These are phyloP conservation scores for Euphrasia arctica DNA, from an alignment of 305 asterid species.

Conservation along the genomic window DNA sequence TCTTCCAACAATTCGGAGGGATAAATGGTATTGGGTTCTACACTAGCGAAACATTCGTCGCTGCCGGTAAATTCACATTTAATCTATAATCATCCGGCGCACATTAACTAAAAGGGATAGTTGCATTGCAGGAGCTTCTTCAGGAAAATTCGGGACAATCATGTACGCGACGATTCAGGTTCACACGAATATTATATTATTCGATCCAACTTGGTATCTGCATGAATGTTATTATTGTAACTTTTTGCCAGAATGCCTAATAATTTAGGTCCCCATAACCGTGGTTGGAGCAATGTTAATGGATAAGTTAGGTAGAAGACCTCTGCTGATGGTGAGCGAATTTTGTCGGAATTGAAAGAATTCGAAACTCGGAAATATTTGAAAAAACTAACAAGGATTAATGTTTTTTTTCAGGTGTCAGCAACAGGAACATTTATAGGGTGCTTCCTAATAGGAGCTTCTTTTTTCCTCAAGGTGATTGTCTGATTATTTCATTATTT, in stretches of 20 bases:
- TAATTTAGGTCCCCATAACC: conserved; percentile 65
- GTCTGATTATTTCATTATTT: neutral
- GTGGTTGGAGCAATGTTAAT: conserved; percentile 70
- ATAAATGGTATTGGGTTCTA: conserved; percentile 84
- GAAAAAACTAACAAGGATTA: too few relatives aligned
- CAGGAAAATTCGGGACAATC: conserved; percentile 57
- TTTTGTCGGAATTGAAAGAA: too few relatives aligned
- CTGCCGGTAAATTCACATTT: conserved; percentile 46
- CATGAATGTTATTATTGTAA: neutral
- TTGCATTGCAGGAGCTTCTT: conserved; percentile 45
- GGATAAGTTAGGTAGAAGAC: conserved; percentile 85
- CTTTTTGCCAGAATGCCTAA: neutral
- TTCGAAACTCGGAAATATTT: too few relatives aligned
- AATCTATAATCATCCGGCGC: neutral
- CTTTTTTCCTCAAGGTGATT: conserved; percentile 76
- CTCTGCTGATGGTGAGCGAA: conserved; percentile 63
- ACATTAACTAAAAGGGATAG: conserved; percentile 5
- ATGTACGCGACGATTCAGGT: conserved; percentile 79
- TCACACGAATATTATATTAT: neutral
- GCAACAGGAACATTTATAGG: conserved; percentile 75
- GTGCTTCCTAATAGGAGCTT: conserved; percentile 61
- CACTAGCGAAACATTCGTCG: conserved; percentile 65
- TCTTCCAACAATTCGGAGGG: conserved; percentile 77
- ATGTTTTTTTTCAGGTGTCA: conserved; percentile 46
- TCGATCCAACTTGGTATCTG: neutral